phyloP scores from a whole-genome alignment of 2,329 filamentous ascomycete species.

The Calonectria hongkongensis region DNA sequence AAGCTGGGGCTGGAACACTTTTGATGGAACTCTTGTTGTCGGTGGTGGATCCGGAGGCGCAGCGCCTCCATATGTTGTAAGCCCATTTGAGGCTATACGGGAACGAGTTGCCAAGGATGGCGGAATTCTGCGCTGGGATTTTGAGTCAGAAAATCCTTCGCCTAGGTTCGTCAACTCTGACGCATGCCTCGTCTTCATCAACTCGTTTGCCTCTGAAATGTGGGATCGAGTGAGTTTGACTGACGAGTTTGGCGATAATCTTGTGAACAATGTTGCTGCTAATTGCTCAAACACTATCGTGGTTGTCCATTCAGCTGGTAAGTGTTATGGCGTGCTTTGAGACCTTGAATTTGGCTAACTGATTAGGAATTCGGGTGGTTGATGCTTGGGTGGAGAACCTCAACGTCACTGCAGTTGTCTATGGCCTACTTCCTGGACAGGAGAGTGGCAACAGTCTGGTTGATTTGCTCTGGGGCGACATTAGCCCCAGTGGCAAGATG shows the following conservation, averaged over 20 bases:
- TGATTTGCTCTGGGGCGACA: slow-evolving; percentile 79
- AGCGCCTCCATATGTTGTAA: slow-evolving; percentile 82
- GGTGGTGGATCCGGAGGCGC: slow-evolving; percentile 86
- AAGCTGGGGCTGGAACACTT: slow-evolving; percentile 20
- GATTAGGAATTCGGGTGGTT: slow-evolving; percentile 65
- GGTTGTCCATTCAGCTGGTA: slow-evolving; percentile 79
- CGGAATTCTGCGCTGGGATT: slow-evolving; percentile 69
- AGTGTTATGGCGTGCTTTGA: neutral
- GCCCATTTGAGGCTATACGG: slow-evolving; percentile 75
- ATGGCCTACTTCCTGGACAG: slow-evolving; percentile 81
- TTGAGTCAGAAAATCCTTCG: slow-evolving; percentile 78
- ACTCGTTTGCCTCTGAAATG: slow-evolving; percentile 90
- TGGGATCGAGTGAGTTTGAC: slow-evolving; percentile 94
- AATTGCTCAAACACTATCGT: slow-evolving; percentile 79
- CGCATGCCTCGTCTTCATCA: slow-evolving; percentile 88
- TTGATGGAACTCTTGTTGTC: slow-evolving; percentile 79
- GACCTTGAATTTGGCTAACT: too few relatives aligned
- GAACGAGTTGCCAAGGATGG: slow-evolving; percentile 11
- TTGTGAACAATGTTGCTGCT: slow-evolving; percentile 70
- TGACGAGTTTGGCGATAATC: slow-evolving; percentile 76
- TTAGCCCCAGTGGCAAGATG: slow-evolving; percentile 79
- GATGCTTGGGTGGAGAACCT: slow-evolving; percentile 79
- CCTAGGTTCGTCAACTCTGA: slow-evolving; percentile 78
- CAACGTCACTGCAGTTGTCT: slow-evolving; percentile 78
- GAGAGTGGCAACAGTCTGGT: slow-evolving; percentile 81